A percentile compares a stretch with the other conserved stretches of the same genome.
phyloP scores from a whole-genome alignment of 768 basidiomycete genomes.

The Leccinum longicurvipes region DNA sequence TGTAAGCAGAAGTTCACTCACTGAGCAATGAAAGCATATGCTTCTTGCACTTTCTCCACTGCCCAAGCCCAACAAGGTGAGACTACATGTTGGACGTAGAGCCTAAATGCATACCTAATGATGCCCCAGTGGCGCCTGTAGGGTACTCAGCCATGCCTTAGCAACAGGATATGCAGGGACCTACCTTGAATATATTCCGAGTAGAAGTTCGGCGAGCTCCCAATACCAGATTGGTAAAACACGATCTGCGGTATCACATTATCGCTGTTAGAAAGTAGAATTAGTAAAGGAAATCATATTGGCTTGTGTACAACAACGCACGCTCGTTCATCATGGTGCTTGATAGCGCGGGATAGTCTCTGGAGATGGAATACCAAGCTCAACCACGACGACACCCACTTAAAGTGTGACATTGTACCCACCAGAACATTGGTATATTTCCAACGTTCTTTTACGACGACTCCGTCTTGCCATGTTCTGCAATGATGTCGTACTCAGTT shows the following conservation, averaged over 20 bases:
- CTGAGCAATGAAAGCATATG: constrained; percentile 80
- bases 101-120: constrained; percentile 44
- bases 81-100: background rate
- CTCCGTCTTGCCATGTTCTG: constrained; percentile 75
- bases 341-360: constrained; percentile 53
- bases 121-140: constrained; percentile 60
- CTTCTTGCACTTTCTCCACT: constrained; percentile 76
- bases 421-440: constrained; percentile 58
- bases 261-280: constrained; percentile 18
- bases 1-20: constrained; percentile 35
- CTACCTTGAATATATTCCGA: constrained; percentile 59
- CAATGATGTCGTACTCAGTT: background rate
- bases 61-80: constrained; percentile 2
- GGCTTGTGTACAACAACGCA: constrained; percentile 8
- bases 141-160: constrained; percentile 8
- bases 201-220: constrained; percentile 54
- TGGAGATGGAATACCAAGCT: constrained; percentile 16
- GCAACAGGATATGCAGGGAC: constrained; percentile 4
- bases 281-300: background rate
- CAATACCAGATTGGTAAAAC: constrained; percentile 63
- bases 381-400: background rate
- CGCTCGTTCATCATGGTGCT: constrained; percentile 46
- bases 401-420: constrained; percentile 10
- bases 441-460: constrained; percentile 41
- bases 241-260: constrained; percentile 57